Conservation (phyloP, 2,329 filamentous ascomycete genomes). For the Stromatinia cepivora region DNA sequence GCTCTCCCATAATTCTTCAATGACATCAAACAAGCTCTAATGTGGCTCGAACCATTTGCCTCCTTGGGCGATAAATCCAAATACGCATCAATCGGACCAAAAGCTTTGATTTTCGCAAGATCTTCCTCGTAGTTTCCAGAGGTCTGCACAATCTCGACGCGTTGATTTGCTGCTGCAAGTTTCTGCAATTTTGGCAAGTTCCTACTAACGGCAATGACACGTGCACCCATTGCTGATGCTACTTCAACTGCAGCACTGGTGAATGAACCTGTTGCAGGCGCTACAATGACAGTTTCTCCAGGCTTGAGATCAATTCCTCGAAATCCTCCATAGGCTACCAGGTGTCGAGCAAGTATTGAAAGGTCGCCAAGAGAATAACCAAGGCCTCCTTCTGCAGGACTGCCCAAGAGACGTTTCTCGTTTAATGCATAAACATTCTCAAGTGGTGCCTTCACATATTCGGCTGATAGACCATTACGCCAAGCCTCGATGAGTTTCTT, state of each 20-base stretch:
- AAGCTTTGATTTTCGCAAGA: constrained; percentile 31
- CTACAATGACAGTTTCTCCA: constrained; percentile 49
- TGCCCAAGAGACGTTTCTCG: constrained; percentile 36
- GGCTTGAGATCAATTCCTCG: constrained; percentile 45
- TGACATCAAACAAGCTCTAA: constrained; percentile 42
- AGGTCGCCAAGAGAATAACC: constrained; percentile 27
- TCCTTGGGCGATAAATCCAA: constrained; percentile 49
- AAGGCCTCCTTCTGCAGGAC: constrained; percentile 23
- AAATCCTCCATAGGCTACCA: constrained; percentile 51
- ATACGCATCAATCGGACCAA: constrained; percentile 44
- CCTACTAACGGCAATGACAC: constrained; percentile 52
- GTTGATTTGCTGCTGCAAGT: constrained; percentile 38
- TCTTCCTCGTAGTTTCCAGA: constrained; percentile 44
- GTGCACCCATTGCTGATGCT: constrained; percentile 51
- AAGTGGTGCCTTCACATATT: constrained; percentile 42
- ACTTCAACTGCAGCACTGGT: constrained; percentile 47
- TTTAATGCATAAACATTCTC: constrained; percentile 43
- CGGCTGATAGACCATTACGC: constrained; percentile 41
- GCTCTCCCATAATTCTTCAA: constrained; percentile 40
- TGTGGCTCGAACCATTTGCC: constrained; percentile 45
- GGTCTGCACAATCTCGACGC: constrained; percentile 46
- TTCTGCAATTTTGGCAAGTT: constrained; percentile 43
- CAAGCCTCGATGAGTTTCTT: constrained; percentile 41
- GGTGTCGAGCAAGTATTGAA: constrained; percentile 34
- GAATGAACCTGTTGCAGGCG: constrained; percentile 50